Evolutionary conservation across 306 rosid genomes (phyloP), one percentile per base, ranked within the genome.

Genomic region (Prinsepia uniflora): DNA sequence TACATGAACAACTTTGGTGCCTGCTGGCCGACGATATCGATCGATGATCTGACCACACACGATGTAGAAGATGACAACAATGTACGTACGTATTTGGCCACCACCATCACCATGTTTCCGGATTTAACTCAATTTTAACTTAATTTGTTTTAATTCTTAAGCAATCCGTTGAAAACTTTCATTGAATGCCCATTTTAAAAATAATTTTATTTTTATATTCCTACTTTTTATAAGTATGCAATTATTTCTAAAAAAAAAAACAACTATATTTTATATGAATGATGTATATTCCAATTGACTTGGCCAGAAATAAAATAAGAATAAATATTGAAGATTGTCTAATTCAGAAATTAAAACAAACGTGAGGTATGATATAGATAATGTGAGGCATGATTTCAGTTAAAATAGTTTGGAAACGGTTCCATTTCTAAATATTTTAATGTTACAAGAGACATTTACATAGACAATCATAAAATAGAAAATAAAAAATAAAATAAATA

Each of bases 201-300:
- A 24, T 24, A 24, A 0, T 24, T 24, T 24, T 24, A 24, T 1
- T 24, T n/a, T n/a, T n/a, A n/a, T n/a, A n/a, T n/a, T n/a, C n/a
- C n/a, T n/a, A n/a, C n/a, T n/a, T n/a, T 24, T 24, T 24, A 24
- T 24, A 24, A 24, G 30, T 24, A 24, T 24, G 1, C 30, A 24
- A 24, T 24, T 24, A 24, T 24, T 24, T 24, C 2, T 24, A 2
- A 0, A 24, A 2, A 24, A 24, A 24, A 24, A 24, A 24, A 24
- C 30, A 24, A 24, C 30, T 24, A 24, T 24, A 24, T 24, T 24
- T 24, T 24, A 24, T 24, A 24, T 54, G 64, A 74, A 59, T 63
- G 70, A 77, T 77, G 49, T 50, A 40, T 63, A 24, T 24, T 1
- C 48, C 20, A 74, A 68, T 81, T 84, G 88, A 85, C 88, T 79